Base-by-base conservation (phyloP, 1,139 yeast genomes). In the Pichia sp. region DNA sequence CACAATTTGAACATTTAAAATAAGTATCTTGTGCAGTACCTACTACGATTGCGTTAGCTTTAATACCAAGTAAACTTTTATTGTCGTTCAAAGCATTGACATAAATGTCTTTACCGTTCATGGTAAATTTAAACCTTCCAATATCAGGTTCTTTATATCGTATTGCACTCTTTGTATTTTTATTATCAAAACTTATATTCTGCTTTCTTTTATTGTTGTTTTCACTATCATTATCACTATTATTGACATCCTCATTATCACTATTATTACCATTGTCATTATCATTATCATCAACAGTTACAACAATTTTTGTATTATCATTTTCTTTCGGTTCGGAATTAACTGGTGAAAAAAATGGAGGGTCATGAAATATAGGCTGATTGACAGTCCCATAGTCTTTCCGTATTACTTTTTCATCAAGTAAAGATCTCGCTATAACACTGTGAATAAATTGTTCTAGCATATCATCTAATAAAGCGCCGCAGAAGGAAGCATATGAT, bases 1-100 rank as follows among this genome's bases (percentile, higher is more conserved):
- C 80, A 64, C 98, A 92, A 54, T 84, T 83, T 16, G 76, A 73
- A 65, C 98, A 92, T 48, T 69, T 75, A 58, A 87, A 87, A 62
- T 89, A 89, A 23, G 71, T 55, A 24, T 60, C 64, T 32, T 51
- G 53, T 6, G 54, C 60, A n/a, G 51, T 51, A 6, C 50, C 50
- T 8, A 44, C 31, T 10, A 40, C 46, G 24, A 46, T 41, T 20
- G 35, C 32, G 29, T 42, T 42, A 2, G 46, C 47, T 35, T 39
- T 37, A 16, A 41, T 46, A 2, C 55, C 55, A 22, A 45, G 36
- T 10, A 50, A 29, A n/a, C 31, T 33, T 6, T 41, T 41, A 31
- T 52, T 51, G 8, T 47, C 49, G 11, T 39, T 41, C 2, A 52
- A 16, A 8, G 55, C 54, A 41, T 70, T 69, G 1, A 78, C 76